These are phyloP conservation scores for Talaromyces ruber DNA, from an alignment of 495 filamentous ascomycete species.

Conservation along the genomic window DNA sequence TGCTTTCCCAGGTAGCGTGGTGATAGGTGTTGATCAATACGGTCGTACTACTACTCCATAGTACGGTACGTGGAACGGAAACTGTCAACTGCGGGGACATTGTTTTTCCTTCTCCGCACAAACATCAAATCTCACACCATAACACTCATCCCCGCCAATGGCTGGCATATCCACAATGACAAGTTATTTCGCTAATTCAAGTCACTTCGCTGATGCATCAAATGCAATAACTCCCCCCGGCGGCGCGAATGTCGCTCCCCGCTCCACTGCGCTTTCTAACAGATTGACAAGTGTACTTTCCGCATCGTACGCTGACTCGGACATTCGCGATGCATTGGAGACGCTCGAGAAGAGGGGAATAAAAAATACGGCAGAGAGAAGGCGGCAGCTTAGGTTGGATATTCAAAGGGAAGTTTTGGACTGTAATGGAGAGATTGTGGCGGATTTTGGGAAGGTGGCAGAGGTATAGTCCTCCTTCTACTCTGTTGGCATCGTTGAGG, in stretches of 20 bases:
- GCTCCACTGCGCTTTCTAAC: slow-evolving; percentile 58
- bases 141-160: slow-evolving; percentile 7
- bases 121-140: not conserved
- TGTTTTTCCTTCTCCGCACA: slow-evolving; percentile 8
- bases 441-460: slow-evolving; percentile 84
- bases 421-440: slow-evolving; percentile 85
- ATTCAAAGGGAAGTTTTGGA: slow-evolving; percentile 89
- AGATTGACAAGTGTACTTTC: slow-evolving; percentile 82
- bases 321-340: slow-evolving; percentile 78
- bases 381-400: slow-evolving; percentile 72
- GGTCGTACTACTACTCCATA: too few relatives aligned
- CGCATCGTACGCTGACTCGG: slow-evolving; percentile 83
- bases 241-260: slow-evolving; percentile 18
- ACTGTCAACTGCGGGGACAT: slow-evolving; percentile 4
- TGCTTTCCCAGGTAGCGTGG: not conserved
- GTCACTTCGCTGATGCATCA: slow-evolving; percentile 17
- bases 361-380: slow-evolving; percentile 68
- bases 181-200: slow-evolving; percentile 27
- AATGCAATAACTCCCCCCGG: slow-evolving; percentile 18
- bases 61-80: not conserved
- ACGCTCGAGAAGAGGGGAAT: slow-evolving; percentile 65
- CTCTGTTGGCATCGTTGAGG: not conserved
- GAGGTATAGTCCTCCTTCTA: slow-evolving; percentile 47
- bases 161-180: slow-evolving; percentile 24
- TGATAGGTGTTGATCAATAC: not conserved